These are phyloP conservation scores for Plectosphaerella plurivora DNA, from an alignment of 2,329 filamentous ascomycete species.

Conservation along the genomic window DNA sequence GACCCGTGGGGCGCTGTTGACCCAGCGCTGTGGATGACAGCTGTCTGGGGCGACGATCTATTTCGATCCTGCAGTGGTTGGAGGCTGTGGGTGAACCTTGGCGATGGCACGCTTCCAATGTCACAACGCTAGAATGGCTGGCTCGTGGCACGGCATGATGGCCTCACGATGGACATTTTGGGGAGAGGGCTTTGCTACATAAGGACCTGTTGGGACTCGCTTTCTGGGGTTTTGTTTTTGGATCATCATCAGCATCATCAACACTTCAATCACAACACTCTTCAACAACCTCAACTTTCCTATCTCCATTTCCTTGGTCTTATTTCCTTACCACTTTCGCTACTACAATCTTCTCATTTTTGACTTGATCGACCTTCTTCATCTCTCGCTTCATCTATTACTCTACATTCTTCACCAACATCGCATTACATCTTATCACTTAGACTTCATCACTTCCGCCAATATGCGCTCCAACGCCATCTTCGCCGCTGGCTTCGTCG, in stretches of 20 bases:
- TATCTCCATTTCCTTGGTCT: not conserved
- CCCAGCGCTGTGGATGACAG: no score
- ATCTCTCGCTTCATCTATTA: not conserved
- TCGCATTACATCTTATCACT: not conserved
- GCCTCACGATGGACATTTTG: no score
- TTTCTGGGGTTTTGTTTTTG: no score
- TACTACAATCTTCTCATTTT: not conserved
- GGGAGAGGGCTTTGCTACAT: no score
- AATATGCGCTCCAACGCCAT: conserved; percentile 17
- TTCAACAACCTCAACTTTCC: not conserved
- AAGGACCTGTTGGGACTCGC: no score
- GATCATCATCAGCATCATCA: not conserved
- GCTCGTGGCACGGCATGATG: no score
- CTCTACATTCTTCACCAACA: not conserved
- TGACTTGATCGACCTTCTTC: not conserved
- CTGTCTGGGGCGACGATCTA: no score
- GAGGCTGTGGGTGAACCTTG: no score
- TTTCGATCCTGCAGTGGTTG: no score
- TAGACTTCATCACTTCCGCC: not conserved
- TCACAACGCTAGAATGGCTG: no score
- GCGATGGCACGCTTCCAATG: no score
- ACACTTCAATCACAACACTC: not conserved
- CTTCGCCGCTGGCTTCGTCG: conserved; percentile 12
- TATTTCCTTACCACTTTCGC: conserved; percentile 1
- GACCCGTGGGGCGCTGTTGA: no score